phyloP scores from a whole-genome alignment of 306 rosid species.

The Sechiopsis laciniata region DNA sequence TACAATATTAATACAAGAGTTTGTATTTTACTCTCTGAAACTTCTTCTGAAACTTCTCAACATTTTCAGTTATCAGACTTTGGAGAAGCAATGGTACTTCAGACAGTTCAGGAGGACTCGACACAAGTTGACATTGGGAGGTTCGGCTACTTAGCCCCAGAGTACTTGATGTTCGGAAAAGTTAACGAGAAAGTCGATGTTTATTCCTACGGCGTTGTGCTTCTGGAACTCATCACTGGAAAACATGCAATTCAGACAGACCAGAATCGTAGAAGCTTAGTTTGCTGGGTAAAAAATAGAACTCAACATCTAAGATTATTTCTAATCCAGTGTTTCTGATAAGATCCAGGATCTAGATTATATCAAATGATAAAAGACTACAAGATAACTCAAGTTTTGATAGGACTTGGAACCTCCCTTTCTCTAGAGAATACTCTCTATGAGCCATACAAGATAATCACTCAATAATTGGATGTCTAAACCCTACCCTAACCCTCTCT shows the following conservation, averaged over 20 bases:
- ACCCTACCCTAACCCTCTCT: no score
- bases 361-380: no score
- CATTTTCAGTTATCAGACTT: slow-evolving; percentile 41
- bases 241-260: slow-evolving; percentile 41
- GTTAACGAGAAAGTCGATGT: slow-evolving; percentile 45
- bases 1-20: neutral
- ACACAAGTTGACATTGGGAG: slow-evolving; percentile 33
- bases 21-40: neutral
- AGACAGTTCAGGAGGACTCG: slow-evolving; percentile 18
- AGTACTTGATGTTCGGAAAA: slow-evolving; percentile 43
- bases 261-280: slow-evolving; percentile 37
- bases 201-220: slow-evolving; percentile 47
- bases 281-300: slow-evolving; percentile 34
- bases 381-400: no score
- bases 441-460: no score
- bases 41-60: neutral
- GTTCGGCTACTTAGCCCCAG: slow-evolving; percentile 39
- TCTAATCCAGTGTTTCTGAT: no score
- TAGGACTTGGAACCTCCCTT: no score
- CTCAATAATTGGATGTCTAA: no score
- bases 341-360: no score
- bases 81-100: slow-evolving; percentile 36
- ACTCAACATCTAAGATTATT: neutral
- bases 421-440: no score
- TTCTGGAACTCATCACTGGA: slow-evolving; percentile 46